phyloP scores from a whole-genome alignment of 208 protist species.

The Trypanosoma grayi region DNA sequence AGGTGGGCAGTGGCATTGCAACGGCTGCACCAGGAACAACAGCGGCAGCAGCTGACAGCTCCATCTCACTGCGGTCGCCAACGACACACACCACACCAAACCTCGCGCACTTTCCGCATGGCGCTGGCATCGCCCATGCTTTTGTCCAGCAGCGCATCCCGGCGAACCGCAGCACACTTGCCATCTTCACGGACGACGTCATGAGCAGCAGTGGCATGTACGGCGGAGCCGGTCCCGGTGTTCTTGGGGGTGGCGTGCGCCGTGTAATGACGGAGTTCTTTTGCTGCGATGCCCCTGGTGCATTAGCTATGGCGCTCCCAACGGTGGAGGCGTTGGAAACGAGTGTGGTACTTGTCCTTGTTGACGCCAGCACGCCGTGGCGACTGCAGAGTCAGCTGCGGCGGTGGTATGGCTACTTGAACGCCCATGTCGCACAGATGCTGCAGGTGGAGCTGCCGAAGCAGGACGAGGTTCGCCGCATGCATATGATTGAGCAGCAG shows the following conservation, averaged over 20 bases:
- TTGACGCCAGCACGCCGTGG: conserved; percentile 63
- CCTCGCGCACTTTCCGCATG: conserved; percentile 36
- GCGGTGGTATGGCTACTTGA: conserved; percentile 42
- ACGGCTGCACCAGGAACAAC: not conserved
- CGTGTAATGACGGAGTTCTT: conserved; percentile 69
- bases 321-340: conserved; percentile 56
- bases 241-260: not conserved
- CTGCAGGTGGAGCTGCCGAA: conserved; percentile 55
- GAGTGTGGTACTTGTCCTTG: conserved; percentile 64
- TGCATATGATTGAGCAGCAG: conserved; percentile 61
- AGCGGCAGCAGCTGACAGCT: not conserved
- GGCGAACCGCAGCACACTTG: conserved; percentile 9
- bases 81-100: not conserved
- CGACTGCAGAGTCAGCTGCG: conserved; percentile 55
- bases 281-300: conserved; percentile 78
- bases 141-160: conserved; percentile 68
- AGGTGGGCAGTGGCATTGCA: not conserved
- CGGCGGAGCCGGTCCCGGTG: not conserved
- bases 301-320: conserved; percentile 70
- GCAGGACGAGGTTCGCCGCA: conserved; percentile 70
- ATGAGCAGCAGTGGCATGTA: not conserved
- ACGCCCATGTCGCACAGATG: conserved; percentile 45
- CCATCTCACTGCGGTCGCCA: not conserved
- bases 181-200: not conserved
- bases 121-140: conserved; percentile 60